Percentiles rank a stretch among this genome's conserved stretches.
Conservation (phyloP, 345 rosid species). For the Atalantia buxifolia region DNA sequence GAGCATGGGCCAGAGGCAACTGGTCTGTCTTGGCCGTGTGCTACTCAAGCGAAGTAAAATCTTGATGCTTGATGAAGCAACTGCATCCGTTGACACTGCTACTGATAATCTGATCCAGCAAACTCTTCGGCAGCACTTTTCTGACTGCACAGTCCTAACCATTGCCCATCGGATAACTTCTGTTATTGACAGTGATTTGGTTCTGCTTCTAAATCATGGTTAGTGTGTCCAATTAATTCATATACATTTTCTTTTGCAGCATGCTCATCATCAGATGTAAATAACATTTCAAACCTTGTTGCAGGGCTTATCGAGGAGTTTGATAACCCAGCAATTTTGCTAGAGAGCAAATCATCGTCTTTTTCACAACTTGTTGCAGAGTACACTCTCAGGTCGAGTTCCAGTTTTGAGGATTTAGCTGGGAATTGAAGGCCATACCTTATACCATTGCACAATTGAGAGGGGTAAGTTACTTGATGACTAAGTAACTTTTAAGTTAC, state of each 20-base stretch:
- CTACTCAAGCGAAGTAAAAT: conserved; percentile 76
- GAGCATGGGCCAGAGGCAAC: conserved; percentile 95
- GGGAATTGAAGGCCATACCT: background rate
- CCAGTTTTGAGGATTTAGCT: conserved; percentile 21
- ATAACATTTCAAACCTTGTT: background rate
- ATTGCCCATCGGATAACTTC: conserved; percentile 88
- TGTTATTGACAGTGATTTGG: conserved; percentile 77
- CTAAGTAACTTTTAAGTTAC: background rate
- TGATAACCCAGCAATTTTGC: conserved; percentile 56
- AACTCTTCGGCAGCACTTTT: conserved; percentile 59
- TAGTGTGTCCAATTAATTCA: background rate
- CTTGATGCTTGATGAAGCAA: conserved; percentile 87
- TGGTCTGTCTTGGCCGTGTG: conserved; percentile 80
- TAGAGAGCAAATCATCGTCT: conserved; percentile 59
- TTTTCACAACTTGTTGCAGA: conserved; percentile 75
- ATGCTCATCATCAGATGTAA: background rate
- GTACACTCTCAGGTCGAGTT: conserved; percentile 54
- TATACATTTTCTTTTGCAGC: background rate
- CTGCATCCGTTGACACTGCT: conserved; percentile 85
- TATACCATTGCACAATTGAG: background rate
- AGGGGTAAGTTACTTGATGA: background rate
- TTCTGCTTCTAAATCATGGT: conserved; percentile 72
- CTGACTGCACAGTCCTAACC: conserved; percentile 65
- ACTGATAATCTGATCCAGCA: conserved; percentile 79
- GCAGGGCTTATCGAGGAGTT: conserved; percentile 69